Percentiles rank a stretch among this genome's conserved stretches.
Evolutionary conservation across 768 basidiomycete genomes (phyloP).

Genomic region (Calocybe cyanea): DNA sequence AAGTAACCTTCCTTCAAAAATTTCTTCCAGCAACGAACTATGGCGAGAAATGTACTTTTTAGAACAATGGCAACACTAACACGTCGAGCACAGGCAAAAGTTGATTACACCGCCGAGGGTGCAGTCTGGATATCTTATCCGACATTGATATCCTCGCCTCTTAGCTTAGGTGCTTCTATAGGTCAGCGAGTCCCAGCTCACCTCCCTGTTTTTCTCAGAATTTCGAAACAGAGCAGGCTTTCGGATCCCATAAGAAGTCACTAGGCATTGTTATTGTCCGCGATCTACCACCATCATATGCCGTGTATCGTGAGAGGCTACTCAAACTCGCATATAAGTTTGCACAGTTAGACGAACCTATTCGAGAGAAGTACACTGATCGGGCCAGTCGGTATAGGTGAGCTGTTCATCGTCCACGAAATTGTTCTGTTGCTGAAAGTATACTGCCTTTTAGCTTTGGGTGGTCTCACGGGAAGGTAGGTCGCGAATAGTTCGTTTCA

Average conservation of each 20-base stretch:
- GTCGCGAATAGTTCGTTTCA: constrained; percentile 1
- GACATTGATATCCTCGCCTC: constrained; percentile 49
- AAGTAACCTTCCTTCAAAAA: too few species aligned
- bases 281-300: constrained; percentile 73
- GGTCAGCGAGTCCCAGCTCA: constrained; percentile 34
- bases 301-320: constrained; percentile 60
- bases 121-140: constrained; percentile 63
- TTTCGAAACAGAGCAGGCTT: constrained; percentile 58
- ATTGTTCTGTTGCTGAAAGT: neutral
- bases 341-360: constrained; percentile 60
- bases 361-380: constrained; percentile 74
- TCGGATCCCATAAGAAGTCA: constrained; percentile 72
- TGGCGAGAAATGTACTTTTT: constrained; percentile 19
- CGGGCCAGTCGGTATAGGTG: constrained; percentile 72
- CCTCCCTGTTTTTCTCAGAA: neutral
- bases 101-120: constrained; percentile 40
- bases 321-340: constrained; percentile 76
- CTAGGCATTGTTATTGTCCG: constrained; percentile 80
- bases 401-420: constrained; percentile 13
- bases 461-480: constrained; percentile 95
- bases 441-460: constrained; percentile 63
- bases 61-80: constrained; percentile 16
- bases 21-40: too few species aligned
- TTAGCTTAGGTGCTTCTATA: constrained; percentile 55
- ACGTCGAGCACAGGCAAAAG: constrained; percentile 17